Evolutionary conservation across 192 early-diverging fungal species (phyloP).

Genomic region (Haplosporangium gracile): DNA sequence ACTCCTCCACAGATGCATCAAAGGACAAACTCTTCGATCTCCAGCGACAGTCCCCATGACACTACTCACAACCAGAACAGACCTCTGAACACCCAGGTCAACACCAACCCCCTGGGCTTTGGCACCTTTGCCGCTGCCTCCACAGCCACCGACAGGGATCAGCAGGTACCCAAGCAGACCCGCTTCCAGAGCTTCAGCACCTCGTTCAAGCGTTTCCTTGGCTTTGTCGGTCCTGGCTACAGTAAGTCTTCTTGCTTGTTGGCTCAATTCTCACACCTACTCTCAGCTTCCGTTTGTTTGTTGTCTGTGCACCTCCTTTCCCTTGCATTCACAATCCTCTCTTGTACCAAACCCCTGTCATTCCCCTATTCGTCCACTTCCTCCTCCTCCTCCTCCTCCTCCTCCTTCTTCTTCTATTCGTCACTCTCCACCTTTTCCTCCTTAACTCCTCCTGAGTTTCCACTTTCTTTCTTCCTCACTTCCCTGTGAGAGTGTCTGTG

Average conservation of each 20-base stretch:
- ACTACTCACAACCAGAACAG: not conserved
- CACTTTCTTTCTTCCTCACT: not conserved
- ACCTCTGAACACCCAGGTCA: constrained; percentile 1
- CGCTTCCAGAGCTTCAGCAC: constrained; percentile 15
- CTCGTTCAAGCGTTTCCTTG: constrained; percentile 51
- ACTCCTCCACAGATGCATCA: constrained; percentile 13
- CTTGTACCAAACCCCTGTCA: not conserved
- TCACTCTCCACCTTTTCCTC: too few relatives aligned
- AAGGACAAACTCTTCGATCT: not conserved
- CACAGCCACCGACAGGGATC: constrained; percentile 1
- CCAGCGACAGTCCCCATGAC: constrained; percentile 5
- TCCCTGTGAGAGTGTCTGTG: not conserved
- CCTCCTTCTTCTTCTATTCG: not conserved
- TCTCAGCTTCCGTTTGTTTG: not conserved
- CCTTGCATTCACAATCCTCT: not conserved
- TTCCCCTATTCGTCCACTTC: not conserved
- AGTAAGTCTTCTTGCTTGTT: constrained; percentile 40
- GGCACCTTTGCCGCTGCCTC: constrained; percentile 10
- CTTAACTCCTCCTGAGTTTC: not conserved
- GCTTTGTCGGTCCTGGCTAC: constrained; percentile 62
- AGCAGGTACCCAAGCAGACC: constrained; percentile 10
- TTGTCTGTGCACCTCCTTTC: not conserved
- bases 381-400: not conserved
- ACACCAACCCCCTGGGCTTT: constrained; percentile 13
- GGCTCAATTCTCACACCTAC: not conserved